phyloP scores from a whole-genome alignment of 192 early-diverging fungal genomes.

The Podila verticillata region DNA sequence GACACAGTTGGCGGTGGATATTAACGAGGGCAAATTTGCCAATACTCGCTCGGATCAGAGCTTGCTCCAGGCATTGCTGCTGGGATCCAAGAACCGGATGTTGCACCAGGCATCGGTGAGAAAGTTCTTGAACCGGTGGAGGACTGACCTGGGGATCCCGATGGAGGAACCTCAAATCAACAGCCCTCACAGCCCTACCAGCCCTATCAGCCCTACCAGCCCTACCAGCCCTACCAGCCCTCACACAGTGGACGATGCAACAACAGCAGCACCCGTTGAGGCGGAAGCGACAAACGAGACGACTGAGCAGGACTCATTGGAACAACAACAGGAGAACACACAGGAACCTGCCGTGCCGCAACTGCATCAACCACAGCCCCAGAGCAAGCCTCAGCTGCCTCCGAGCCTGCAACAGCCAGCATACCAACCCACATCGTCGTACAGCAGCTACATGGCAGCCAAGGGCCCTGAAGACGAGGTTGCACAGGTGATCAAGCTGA shows the following conservation, averaged over 20 bases:
- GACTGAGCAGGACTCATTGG: slow-evolving; percentile 1
- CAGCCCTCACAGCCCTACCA: too few relatives aligned
- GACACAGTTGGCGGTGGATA: slow-evolving; percentile 30
- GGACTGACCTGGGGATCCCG: slow-evolving; percentile 31
- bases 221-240: too few relatives aligned
- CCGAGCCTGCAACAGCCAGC: slow-evolving; percentile 22
- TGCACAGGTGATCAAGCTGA: slow-evolving; percentile 38
- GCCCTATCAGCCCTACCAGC: too few relatives aligned
- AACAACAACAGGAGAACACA: slow-evolving; percentile 3
- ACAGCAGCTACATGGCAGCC: background rate
- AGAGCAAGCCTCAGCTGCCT: slow-evolving; percentile 8
- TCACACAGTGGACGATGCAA: too few relatives aligned
- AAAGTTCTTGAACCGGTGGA: slow-evolving; percentile 49
- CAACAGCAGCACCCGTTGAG: too few relatives aligned
- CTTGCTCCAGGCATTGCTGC: slow-evolving; percentile 24
- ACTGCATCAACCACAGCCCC: slow-evolving; percentile 12
- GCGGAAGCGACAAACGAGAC: too few relatives aligned
- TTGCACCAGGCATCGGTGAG: slow-evolving; percentile 36
- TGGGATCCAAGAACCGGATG: slow-evolving; percentile 42
- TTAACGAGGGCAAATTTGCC: slow-evolving; percentile 39
- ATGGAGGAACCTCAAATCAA: slow-evolving; percentile 14
- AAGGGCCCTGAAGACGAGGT: slow-evolving; percentile 26
- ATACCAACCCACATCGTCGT: slow-evolving; percentile 38
- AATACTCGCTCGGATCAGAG: slow-evolving; percentile 28
- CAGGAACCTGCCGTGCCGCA: slow-evolving; percentile 13